phyloP scores from a whole-genome alignment of 2,329 filamentous ascomycete genomes.

The Colletotrichum gigasporum region DNA sequence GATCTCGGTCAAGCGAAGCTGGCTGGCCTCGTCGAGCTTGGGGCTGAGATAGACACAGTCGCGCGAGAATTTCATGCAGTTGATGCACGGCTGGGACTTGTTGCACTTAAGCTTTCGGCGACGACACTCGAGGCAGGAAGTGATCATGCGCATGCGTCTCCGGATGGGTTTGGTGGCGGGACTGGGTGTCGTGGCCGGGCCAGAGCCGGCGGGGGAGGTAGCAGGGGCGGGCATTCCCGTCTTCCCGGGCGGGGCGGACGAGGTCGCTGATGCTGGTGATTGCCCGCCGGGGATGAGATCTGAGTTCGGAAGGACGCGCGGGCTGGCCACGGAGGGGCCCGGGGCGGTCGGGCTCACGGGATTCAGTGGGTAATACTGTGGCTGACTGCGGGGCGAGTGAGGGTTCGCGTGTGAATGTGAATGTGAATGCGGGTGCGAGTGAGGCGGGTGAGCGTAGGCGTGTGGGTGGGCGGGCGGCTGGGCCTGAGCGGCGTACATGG shows the following conservation, averaged over 20 bases:
- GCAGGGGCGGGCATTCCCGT: not conserved
- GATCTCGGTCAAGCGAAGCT: conserved; percentile 77
- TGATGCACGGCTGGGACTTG: conserved; percentile 76
- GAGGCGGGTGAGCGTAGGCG: conserved; percentile 9
- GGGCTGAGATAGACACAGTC: conserved; percentile 73
- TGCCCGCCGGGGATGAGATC: conserved; percentile 23
- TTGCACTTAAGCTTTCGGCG: conserved; percentile 83
- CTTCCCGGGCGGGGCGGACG: conserved; percentile 10
- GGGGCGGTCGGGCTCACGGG: conserved; percentile 18
- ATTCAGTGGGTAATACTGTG: conserved; percentile 29
- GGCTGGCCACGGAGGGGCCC: conserved; percentile 20
- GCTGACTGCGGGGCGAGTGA: conserved; percentile 27
- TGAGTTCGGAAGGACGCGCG: conserved; percentile 26
- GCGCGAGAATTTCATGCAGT: conserved; percentile 65
- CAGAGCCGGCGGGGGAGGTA: conserved; percentile 15
- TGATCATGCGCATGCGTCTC: conserved; percentile 72
- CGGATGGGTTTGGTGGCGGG: conserved; percentile 55
- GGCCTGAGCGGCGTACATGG: conserved; percentile 20
- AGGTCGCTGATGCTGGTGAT: conserved; percentile 23
- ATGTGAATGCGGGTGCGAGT: conserved; percentile 17
- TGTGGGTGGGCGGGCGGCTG: conserved; percentile 20
- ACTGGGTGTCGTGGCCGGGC: not conserved
- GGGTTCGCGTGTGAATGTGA: conserved; percentile 10
- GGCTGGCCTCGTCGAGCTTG: conserved; percentile 74
- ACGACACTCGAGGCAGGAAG: conserved; percentile 76